Conservation (phyloP, 805 yeast genomes). For the Pichia scutulata region DNA sequence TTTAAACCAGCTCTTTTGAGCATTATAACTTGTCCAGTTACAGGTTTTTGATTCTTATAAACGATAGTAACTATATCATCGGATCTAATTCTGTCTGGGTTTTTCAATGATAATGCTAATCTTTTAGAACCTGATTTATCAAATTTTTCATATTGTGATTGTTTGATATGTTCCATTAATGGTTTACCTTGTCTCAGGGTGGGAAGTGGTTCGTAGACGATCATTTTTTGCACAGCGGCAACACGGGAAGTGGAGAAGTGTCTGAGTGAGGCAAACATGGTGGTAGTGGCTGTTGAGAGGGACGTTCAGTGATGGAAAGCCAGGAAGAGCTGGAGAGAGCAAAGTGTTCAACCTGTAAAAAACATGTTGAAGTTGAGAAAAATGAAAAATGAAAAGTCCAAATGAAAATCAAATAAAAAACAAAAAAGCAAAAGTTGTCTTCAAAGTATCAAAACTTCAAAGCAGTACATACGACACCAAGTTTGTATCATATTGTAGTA, state of each 20-base stretch:
- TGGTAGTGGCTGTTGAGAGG: background rate
- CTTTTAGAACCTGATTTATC: conserved; percentile 71
- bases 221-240: conserved; percentile 15
- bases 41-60: conserved; percentile 57
- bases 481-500: too few relatives aligned
- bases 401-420: background rate
- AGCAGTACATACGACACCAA: too few relatives aligned
- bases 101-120: conserved; percentile 39
- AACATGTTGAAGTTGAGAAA: background rate
- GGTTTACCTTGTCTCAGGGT: conserved; percentile 38
- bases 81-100: conserved; percentile 50
- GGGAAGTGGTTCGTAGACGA: conserved; percentile 45
- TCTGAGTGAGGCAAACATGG: conserved; percentile 1
- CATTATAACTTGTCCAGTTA: conserved; percentile 74
- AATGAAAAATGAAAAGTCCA: background rate
- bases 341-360: background rate
- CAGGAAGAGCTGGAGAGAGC: background rate
- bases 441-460: too few relatives aligned
- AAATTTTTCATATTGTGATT: conserved; percentile 46
- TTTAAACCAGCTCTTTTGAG: conserved; percentile 66
- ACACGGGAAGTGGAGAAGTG: conserved; percentile 5
- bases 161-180: conserved; percentile 38
- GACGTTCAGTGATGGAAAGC: background rate
- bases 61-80: conserved; percentile 79
- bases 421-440: too few relatives aligned